Evolutionary conservation across 352 stramenopile genomes (phyloP), one percentile per base, ranked within the genome.

Genomic region (Elongisporangium senticosum): DNA sequence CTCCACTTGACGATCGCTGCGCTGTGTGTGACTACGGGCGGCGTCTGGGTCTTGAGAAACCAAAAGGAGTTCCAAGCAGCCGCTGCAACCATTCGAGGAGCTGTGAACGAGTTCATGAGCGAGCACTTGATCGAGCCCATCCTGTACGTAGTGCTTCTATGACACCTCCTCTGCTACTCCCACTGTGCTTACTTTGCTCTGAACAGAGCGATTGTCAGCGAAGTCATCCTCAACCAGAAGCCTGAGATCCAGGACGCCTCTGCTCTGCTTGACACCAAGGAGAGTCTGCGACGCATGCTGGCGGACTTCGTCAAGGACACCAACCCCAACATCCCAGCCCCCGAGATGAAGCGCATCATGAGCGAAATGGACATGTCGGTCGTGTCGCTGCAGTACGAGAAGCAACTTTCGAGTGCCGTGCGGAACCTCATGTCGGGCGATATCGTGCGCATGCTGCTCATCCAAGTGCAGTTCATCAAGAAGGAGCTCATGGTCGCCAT

Each of bases 391-490:
- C 77, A 87, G 65, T 89, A 86, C 56, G 79, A 89, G 50, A 87
- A 89, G 56, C 70, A 79, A 39, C 62, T 93, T 22, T 68, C 59
- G 24, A 77, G 69, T 37, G 79, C 84, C 13, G 73, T 94, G 55
- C 76, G 72, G 13, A 94, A 92, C 64, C 59, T 94, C 43, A 86
- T 94, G 71, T 89, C 82, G 21, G 84, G 84, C 17, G 84, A 94
- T 51, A 92, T 94, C 48, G 83, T 94, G 56, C 84, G 84, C 33
- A 94, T 94, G 84, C 72, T 94, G 56, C 69, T 94, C 26, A 94
- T 94, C 56, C 84, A 94, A 47, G 80, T 94, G 37, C 84, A 94
- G 65, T 94, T 94, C 56, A 94, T 94, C 74, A 94, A 94, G 66
- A 94, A 94, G 55, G 84, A 94, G 63, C 68, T 94, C 22, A 92